Conservation (phyloP, 495 filamentous ascomycete species). For the Aspergillus wentii region DNA sequence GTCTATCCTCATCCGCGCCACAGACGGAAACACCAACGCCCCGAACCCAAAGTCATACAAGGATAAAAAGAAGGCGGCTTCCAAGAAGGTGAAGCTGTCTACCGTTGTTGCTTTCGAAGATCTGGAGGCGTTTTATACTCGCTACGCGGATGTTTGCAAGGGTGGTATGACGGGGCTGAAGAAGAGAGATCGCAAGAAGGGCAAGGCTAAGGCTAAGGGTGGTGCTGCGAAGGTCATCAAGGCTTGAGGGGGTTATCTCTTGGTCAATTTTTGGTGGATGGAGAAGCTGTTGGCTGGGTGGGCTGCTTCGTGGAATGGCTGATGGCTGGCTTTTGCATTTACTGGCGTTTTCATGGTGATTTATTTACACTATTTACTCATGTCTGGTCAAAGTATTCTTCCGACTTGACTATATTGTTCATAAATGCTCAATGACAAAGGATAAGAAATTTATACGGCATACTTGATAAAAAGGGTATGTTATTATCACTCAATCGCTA, state of each 20-base stretch:
- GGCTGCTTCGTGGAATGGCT: not conserved
- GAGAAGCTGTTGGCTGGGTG: not conserved
- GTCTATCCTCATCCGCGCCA: constrained; percentile 79
- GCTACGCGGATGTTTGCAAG: constrained; percentile 92
- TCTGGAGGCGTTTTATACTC: constrained; percentile 73
- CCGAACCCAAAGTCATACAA: constrained; percentile 34
- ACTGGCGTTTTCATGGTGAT: not conserved
- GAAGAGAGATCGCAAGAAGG: constrained; percentile 88
- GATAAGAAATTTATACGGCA: too few species aligned
- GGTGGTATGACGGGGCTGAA: constrained; percentile 82
- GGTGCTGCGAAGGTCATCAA: constrained; percentile 47
- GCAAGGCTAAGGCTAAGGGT: constrained; percentile 66
- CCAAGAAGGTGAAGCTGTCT: constrained; percentile 70
- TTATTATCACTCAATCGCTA: too few species aligned
- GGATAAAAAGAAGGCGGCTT: constrained; percentile 23
- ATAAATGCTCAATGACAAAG: too few species aligned
- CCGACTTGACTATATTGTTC: too few species aligned
- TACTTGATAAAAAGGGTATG: too few species aligned
- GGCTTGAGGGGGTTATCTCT: constrained; percentile 25
- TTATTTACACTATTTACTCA: too few species aligned
- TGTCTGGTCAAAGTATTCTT: too few species aligned
- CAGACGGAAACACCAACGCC: constrained; percentile 57
- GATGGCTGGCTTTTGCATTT: not conserved
- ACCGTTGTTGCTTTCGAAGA: constrained; percentile 74
- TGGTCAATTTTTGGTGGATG: not conserved